Percentiles rank a stretch among this genome's conserved stretches.
Conservation (phyloP, 2,329 filamentous ascomycete genomes). For the Aaosphaeria pasadenensis region DNA sequence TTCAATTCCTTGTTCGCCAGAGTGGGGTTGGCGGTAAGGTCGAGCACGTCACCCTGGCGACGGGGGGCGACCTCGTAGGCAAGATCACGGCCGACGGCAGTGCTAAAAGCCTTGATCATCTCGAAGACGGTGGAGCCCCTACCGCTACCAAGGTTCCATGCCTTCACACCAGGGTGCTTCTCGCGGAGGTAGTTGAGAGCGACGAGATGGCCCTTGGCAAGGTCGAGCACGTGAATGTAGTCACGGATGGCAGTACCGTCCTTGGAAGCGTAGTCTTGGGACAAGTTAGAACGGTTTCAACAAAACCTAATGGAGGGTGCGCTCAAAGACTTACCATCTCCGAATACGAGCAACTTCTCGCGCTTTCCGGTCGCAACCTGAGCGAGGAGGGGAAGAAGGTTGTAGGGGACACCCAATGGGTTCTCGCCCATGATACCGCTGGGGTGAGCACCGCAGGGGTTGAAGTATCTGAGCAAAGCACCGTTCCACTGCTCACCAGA, state of each 20-base stretch:
- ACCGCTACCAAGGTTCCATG: constrained; percentile 95
- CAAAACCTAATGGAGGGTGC: not conserved
- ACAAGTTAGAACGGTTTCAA: not conserved
- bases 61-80: constrained; percentile 82
- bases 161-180: constrained; percentile 82
- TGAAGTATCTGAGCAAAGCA: constrained; percentile 94
- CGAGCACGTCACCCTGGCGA: constrained; percentile 84
- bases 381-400: constrained; percentile 87
- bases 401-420: constrained; percentile 92
- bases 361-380: constrained; percentile 95
- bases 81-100: constrained; percentile 79
- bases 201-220: constrained; percentile 79
- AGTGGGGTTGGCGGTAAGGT: constrained; percentile 87
- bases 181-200: constrained; percentile 87
- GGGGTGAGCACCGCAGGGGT: constrained; percentile 91
- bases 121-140: constrained; percentile 95
- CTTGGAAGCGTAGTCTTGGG: constrained; percentile 78
- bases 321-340: constrained; percentile 66
- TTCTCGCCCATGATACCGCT: constrained; percentile 98
- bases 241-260: constrained; percentile 95
- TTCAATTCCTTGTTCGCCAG: constrained; percentile 84
- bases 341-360: constrained; percentile 91
- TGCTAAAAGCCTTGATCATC: constrained; percentile 92
- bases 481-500: constrained; percentile 80
- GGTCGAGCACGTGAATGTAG: constrained; percentile 95